Evolutionary conservation across 306 rosid genomes (phyloP).

Genomic region (Castanea mollissima): DNA sequence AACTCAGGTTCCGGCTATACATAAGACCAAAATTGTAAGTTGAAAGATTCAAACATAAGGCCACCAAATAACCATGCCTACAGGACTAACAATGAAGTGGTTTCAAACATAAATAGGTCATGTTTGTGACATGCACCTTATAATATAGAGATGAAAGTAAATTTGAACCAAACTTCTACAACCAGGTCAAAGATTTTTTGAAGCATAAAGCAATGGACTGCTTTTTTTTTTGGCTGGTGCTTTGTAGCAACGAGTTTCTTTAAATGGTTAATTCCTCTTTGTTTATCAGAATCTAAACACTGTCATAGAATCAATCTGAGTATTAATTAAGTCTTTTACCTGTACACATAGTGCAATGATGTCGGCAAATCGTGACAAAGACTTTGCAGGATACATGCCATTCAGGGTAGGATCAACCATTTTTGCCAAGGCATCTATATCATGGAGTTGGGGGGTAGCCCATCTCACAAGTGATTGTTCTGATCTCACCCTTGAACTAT

Average conservation of each 20-base stretch:
- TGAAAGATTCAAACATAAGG: background rate
- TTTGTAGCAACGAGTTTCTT: background rate
- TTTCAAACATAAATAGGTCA: too few relatives aligned
- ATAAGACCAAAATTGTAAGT: background rate
- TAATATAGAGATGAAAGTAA: too few relatives aligned
- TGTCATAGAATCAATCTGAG: background rate
- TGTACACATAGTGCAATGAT: constrained; percentile 93
- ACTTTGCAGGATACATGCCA: constrained; percentile 97
- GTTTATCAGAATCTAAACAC: background rate
- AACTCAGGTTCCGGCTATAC: constrained; percentile 86
- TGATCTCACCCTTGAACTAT: constrained; percentile 78
- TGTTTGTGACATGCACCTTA: too few relatives aligned
- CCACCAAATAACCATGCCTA: too few relatives aligned
- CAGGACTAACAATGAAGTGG: too few relatives aligned
- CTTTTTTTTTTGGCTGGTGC: too few relatives aligned
- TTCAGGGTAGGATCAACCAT: constrained; percentile 92
- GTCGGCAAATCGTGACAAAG: constrained; percentile 93
- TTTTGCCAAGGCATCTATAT: constrained; percentile 90
- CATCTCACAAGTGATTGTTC: constrained; percentile 98
- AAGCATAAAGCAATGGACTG: too few relatives aligned
- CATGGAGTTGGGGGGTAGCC: constrained; percentile 99
- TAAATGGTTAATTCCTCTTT: background rate
- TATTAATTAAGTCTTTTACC: constrained; percentile 46
- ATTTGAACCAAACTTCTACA: too few relatives aligned
- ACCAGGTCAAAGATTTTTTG: too few relatives aligned